These are phyloP conservation scores for Nicotiana tabacum DNA, from an alignment of 257 asterid species.

Conservation along the genomic window DNA sequence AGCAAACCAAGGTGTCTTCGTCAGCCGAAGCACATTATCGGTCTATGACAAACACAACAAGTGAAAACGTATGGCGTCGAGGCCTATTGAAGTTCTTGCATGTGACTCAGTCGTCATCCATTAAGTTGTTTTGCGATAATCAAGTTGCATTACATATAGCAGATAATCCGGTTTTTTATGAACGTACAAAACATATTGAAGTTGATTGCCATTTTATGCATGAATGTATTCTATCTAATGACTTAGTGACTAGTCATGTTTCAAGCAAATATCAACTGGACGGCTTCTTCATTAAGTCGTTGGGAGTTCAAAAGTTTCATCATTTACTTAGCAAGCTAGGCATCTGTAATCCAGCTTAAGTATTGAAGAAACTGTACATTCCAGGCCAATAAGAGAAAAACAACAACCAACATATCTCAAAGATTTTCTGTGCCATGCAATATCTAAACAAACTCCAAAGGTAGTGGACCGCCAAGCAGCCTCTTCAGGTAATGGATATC, in stretches of 20 bases:
- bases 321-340: too few species aligned
- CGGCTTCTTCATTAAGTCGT: background rate
- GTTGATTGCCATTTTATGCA: background rate
- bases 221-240: background rate
- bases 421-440: too few species aligned
- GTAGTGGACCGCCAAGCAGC: too few species aligned
- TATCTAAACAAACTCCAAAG: too few species aligned
- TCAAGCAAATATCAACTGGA: background rate
- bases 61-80: background rate
- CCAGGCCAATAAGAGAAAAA: too few species aligned
- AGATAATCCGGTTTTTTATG: background rate
- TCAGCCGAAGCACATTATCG: background rate
- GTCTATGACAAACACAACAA: background rate
- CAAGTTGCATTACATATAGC: slow-evolving; percentile 18
- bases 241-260: background rate
- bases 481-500: too few species aligned
- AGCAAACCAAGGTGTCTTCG: background rate
- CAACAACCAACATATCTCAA: too few species aligned
- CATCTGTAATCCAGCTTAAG: too few species aligned
- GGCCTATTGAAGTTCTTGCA: background rate
- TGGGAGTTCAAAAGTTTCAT: background rate
- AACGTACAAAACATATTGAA: background rate
- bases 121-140: background rate
- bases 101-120: background rate
- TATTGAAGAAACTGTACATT: too few species aligned